Evolutionary conservation across 768 basidiomycete species (phyloP).

Genomic region (Calocera cornea): DNA sequence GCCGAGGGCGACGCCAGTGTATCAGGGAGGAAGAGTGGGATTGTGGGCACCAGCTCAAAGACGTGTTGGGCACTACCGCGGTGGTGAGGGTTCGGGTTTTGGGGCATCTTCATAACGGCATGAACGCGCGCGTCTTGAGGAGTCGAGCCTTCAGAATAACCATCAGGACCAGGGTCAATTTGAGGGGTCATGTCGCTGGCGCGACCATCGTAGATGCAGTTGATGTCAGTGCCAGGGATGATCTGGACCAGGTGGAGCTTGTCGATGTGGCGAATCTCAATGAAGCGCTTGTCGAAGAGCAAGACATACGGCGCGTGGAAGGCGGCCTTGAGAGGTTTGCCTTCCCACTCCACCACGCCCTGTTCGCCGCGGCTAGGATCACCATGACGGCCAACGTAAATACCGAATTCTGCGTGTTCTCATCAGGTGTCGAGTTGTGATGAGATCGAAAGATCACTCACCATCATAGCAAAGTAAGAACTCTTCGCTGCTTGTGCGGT

Average conservation of each 20-base stretch:
- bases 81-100: slow-evolving; percentile 23
- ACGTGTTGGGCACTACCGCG: slow-evolving; percentile 17
- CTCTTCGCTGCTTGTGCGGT: slow-evolving; percentile 72
- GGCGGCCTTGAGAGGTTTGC: slow-evolving; percentile 74
- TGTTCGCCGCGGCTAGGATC: slow-evolving; percentile 52
- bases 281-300: slow-evolving; percentile 77
- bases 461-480: slow-evolving; percentile 84
- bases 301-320: slow-evolving; percentile 81
- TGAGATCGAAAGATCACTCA: too few relatives aligned
- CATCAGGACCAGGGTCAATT: slow-evolving; percentile 33
- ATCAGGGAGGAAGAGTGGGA: slow-evolving; percentile 51
- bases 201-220: slow-evolving; percentile 85
- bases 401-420: slow-evolving; percentile 55
- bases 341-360: slow-evolving; percentile 86
- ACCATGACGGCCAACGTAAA: slow-evolving; percentile 88
- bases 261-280: slow-evolving; percentile 76
- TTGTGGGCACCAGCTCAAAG: slow-evolving; percentile 43
- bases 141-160: slow-evolving; percentile 36
- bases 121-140: slow-evolving; percentile 74
- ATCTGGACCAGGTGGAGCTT: slow-evolving; percentile 71
- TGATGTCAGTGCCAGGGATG: slow-evolving; percentile 65
- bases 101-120: slow-evolving; percentile 61
- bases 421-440: too few relatives aligned
- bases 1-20: slow-evolving; percentile 43
- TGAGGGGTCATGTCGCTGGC: slow-evolving; percentile 19